Evolutionary conservation across 257 asterid species (phyloP).

Genomic region (Scutellaria baicalensis): DNA sequence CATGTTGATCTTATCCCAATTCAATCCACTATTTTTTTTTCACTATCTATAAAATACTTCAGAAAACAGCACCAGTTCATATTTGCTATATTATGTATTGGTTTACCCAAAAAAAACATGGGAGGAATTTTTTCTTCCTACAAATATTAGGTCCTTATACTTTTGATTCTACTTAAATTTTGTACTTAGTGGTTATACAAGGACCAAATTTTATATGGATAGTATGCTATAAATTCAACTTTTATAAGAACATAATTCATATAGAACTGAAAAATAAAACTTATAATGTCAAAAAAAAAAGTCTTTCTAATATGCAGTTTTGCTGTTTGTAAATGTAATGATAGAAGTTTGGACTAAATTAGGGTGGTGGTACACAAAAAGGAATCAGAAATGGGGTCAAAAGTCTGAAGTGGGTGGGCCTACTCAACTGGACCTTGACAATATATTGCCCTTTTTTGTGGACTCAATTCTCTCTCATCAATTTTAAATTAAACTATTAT

Average conservation of each 20-base stretch:
- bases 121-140: too few relatives aligned
- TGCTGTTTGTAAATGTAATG: not conserved
- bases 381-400: constrained; percentile 6
- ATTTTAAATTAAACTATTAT: not conserved
- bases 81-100: too few relatives aligned
- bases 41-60: too few relatives aligned
- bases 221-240: not conserved
- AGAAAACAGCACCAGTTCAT: too few relatives aligned
- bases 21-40: not conserved
- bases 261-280: not conserved
- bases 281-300: too few relatives aligned
- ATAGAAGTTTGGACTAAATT: not conserved
- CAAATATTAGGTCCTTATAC: too few relatives aligned
- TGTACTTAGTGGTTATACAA: too few relatives aligned
- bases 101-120: too few relatives aligned
- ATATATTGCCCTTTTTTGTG: constrained; percentile 4
- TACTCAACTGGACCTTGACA: not conserved
- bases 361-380: not conserved
- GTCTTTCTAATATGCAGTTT: too few relatives aligned
- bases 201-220: too few relatives aligned
- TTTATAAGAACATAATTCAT: too few relatives aligned
- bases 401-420: constrained; percentile 8
- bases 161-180: too few relatives aligned
- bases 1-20: not conserved
- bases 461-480: not conserved